phyloP scores from a whole-genome alignment of 352 stramenopile species.

The Phytophthora quininea region DNA sequence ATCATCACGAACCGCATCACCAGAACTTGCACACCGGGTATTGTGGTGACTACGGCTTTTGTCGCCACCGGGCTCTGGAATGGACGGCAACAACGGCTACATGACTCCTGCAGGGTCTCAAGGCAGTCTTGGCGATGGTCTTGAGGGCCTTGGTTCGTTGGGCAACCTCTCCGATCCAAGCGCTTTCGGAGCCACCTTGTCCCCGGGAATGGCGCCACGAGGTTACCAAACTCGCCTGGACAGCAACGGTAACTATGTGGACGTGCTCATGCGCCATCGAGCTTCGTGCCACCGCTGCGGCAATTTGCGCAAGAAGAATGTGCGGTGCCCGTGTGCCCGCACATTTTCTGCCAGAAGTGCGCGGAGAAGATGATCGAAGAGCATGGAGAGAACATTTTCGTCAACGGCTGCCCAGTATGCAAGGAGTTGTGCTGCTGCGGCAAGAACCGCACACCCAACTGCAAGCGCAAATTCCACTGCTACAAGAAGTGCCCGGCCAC shows the following conservation, averaged over 20 bases:
- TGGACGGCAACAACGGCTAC: conserved; percentile 13
- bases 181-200: not conserved
- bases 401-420: conserved; percentile 83
- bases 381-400: conserved; percentile 78
- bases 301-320: conserved; percentile 90
- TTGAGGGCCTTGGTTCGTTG: conserved; percentile 18
- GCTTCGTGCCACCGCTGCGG: conserved; percentile 89
- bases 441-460: conserved; percentile 80
- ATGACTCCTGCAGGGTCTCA: conserved; percentile 16
- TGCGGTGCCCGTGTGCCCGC: conserved; percentile 81
- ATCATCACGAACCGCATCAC: conserved; percentile 14
- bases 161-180: not conserved
- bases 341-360: conserved; percentile 91
- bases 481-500: conserved; percentile 92
- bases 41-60: conserved; percentile 20
- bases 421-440: conserved; percentile 90
- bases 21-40: conserved; percentile 23
- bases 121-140: conserved; percentile 1
- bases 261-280: conserved; percentile 70
- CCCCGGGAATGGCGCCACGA: not conserved
- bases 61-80: conserved; percentile 5
- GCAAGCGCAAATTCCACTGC: conserved; percentile 85
- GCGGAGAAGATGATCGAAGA: conserved; percentile 91
- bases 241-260: conserved; percentile 31
- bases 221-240: conserved; percentile 23